Evolutionary conservation across 805 yeast species (phyloP), one percentile per base, ranked within the genome.

Genomic region (Saccharomycopsis amapae): DNA sequence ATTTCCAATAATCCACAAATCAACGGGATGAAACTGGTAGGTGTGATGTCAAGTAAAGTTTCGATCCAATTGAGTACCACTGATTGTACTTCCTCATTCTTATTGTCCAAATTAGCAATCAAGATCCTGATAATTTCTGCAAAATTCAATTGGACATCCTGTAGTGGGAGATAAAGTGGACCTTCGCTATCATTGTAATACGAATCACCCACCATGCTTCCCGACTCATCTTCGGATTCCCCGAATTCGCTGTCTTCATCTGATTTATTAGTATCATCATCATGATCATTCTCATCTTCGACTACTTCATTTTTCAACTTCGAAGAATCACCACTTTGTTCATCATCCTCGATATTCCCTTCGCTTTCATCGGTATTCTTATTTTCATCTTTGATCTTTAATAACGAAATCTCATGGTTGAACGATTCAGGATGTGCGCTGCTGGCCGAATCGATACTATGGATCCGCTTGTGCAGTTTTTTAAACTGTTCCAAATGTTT

Each of bases 1-100:
- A 82, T 76, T 1, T 89, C 71, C 13, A 90, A 67, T 33, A 90
- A 68, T 45, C 85, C 81, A 2, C 96, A 87, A 43, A 86, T 72
- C 48, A 76, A 81, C 20, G 81, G 77, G 22, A 84, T 67, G 51
- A 90, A 80, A 38, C 89, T 83, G 33, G 72, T 68, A 1, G 97
- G 90, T 0, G 90, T 78, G 15, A 85, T 77, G 13, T 75, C 76
- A 22, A 93, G 63, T 28, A 93, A 67, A 15, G 79, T 79, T 45
- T 76, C 79, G 13, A 93, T 64, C 98, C 98, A 93, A 39, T 78
- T 76, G 41, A 90, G 67, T 0, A 86, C 86, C 3, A 84, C 85
- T 26, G 80, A 62, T 60, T 86, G 94, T 38, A 89, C 84, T 55
- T 85, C 85, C 50, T 79, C 87, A 1, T 83, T 72, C 2, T 58